These are phyloP conservation scores for Penicillium concentricum DNA, from an alignment of 2,329 filamentous ascomycete species.

Conservation along the genomic window DNA sequence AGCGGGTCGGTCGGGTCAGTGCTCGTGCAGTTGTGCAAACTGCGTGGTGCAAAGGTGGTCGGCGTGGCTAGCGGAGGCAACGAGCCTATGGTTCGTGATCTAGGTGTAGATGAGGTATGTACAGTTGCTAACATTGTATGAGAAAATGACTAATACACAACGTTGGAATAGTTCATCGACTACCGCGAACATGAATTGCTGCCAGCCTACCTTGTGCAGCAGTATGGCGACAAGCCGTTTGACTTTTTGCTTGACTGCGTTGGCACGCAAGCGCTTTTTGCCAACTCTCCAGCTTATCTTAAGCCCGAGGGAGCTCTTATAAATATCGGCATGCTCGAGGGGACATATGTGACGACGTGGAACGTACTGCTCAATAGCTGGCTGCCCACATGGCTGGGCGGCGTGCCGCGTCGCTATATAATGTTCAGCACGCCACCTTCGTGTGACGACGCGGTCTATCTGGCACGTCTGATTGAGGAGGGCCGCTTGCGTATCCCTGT, in stretches of 20 bases:
- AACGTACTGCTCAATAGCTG: constrained; percentile 4
- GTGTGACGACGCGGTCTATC: constrained; percentile 5
- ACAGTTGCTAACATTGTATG: not conserved
- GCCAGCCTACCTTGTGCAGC: constrained; percentile 10
- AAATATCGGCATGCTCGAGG: constrained; percentile 8
- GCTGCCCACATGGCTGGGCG: constrained; percentile 13
- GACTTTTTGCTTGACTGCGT: constrained; percentile 22
- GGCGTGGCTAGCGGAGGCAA: constrained; percentile 21
- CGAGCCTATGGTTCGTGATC: constrained; percentile 16
- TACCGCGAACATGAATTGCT: constrained; percentile 10
- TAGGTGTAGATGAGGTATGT: constrained; percentile 19
- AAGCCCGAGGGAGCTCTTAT: constrained; percentile 12
- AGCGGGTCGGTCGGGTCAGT: constrained; percentile 20
- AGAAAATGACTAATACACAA: not conserved
- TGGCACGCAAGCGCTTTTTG: constrained; percentile 19
- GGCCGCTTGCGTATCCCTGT: constrained; percentile 10
- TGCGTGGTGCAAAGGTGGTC: constrained; percentile 17
- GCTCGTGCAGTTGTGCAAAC: constrained; percentile 19
- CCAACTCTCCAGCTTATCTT: constrained; percentile 16
- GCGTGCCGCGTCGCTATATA: constrained; percentile 15
- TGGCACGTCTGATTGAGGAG: constrained; percentile 10
- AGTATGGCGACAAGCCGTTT: constrained; percentile 15
- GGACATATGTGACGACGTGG: not conserved
- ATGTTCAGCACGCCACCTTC: constrained; percentile 14
- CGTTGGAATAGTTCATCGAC: constrained; percentile 11